phyloP scores from a whole-genome alignment of 2,329 filamentous ascomycete species.

The Massarina eburnea region DNA sequence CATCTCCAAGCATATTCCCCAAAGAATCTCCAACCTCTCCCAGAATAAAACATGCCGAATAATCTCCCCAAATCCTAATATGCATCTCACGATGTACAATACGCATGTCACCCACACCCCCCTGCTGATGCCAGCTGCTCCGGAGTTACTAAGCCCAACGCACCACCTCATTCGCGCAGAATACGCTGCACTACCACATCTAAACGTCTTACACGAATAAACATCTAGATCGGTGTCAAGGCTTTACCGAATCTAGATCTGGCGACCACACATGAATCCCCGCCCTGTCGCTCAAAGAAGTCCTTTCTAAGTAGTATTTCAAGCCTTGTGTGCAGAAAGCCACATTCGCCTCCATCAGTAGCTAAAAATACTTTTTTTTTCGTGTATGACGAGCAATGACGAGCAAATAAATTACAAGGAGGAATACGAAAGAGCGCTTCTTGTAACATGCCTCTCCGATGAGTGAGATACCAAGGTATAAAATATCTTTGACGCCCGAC shows the following conservation, averaged over 20 bases:
- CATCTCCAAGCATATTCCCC: background rate
- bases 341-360: background rate
- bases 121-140: background rate
- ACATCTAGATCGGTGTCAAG: background rate
- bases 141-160: slow-evolving; percentile 7
- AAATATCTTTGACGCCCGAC: background rate
- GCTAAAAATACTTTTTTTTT: background rate
- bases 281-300: background rate
- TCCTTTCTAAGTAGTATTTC: background rate
- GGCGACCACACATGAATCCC: background rate
- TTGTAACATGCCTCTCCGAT: background rate
- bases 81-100: background rate
- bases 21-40: background rate
- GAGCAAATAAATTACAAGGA: too few relatives aligned
- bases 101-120: background rate
- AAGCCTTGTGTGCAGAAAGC: background rate
- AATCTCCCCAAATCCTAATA: background rate
- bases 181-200: background rate
- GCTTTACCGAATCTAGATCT: background rate
- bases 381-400: too few relatives aligned
- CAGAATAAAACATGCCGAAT: background rate
- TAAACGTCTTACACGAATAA: background rate
- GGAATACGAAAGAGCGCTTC: too few relatives aligned
- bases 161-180: slow-evolving; percentile 1
- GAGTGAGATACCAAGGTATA: background rate